phyloP scores from a whole-genome alignment of 1,284 basidiomycete species.

The Lentinula novae-zelandiae region DNA sequence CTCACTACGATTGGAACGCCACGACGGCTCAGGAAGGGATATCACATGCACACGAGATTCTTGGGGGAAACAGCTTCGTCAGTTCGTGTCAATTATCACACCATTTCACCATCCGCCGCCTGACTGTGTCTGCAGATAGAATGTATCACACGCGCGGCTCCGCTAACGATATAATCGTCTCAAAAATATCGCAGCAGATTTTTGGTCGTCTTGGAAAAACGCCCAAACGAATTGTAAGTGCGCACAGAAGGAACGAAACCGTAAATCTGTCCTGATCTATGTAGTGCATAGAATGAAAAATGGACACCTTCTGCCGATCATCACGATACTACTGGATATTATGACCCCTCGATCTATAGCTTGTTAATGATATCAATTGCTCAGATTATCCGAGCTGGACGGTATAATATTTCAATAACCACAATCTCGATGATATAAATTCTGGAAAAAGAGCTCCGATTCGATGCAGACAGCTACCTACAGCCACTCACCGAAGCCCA shows the following conservation, averaged over 20 bases:
- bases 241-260: neutral
- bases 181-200: conserved; percentile 19
- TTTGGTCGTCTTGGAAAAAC: conserved; percentile 23
- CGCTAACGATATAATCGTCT: conserved; percentile 19
- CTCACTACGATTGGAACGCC: conserved; percentile 30
- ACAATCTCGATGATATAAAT: conserved; percentile 21
- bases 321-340: conserved; percentile 19
- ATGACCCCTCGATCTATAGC: conserved; percentile 17
- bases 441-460: conserved; percentile 11
- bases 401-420: conserved; percentile 16
- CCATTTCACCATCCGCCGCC: neutral
- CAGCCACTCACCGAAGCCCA: no score
- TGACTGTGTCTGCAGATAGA: conserved; percentile 10
- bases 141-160: conserved; percentile 22
- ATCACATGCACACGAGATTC: conserved; percentile 26
- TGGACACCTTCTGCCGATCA: conserved; percentile 20
- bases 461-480: no score
- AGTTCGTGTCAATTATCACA: conserved; percentile 23
- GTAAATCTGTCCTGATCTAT: no score
- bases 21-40: conserved; percentile 24
- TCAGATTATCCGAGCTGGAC: conserved; percentile 8
- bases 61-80: conserved; percentile 31
- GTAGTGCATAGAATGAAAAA: conserved; percentile 17
- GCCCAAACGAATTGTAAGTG: conserved; percentile 19
- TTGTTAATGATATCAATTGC: conserved; percentile 13